Percentiles rank a stretch among this genome's conserved stretches.
Evolutionary conservation across 495 filamentous ascomycete species (phyloP).

Genomic region (Coniosporium apollinis): DNA sequence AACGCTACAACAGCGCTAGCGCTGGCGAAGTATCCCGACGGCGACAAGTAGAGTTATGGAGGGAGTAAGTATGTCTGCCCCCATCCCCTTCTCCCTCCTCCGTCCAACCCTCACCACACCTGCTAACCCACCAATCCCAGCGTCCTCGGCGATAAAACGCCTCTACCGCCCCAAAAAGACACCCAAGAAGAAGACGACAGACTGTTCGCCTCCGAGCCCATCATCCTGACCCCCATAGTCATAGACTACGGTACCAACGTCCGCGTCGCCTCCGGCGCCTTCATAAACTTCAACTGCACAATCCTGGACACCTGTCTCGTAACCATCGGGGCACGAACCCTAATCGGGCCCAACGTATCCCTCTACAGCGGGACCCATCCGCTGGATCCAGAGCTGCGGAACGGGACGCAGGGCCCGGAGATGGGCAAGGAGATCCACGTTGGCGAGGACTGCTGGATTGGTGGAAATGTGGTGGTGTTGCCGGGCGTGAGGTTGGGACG

Average conservation of each 20-base stretch:
- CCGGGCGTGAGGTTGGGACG: conserved; percentile 71
- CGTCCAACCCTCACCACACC: not conserved
- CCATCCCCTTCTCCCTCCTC: not conserved
- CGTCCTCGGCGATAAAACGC: conserved; percentile 39
- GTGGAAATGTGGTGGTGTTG: conserved; percentile 56
- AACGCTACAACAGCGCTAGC: conserved; percentile 44
- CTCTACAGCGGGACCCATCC: conserved; percentile 64
- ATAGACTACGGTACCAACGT: conserved; percentile 68
- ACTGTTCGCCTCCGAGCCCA: conserved; percentile 43
- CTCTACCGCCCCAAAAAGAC: conserved; percentile 38
- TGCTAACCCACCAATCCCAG: conserved; percentile 21
- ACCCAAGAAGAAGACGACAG: conserved; percentile 41
- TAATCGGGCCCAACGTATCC: conserved; percentile 64
- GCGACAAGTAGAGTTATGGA: conserved; percentile 47
- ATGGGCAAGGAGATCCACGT: conserved; percentile 56
- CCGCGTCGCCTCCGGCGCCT: conserved; percentile 47
- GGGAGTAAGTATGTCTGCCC: conserved; percentile 56
- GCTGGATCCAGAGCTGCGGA: conserved; percentile 51
- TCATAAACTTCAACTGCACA: conserved; percentile 59
- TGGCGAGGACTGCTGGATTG: conserved; percentile 82
- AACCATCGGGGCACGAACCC: conserved; percentile 59
- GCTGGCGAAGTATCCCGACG: conserved; percentile 40
- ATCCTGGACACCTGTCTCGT: conserved; percentile 67
- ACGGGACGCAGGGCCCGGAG: conserved; percentile 63
- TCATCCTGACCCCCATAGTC: conserved; percentile 52